phyloP scores from a whole-genome alignment of 192 early-diverging fungal genomes.

The Umbelopsis ramanniana region DNA sequence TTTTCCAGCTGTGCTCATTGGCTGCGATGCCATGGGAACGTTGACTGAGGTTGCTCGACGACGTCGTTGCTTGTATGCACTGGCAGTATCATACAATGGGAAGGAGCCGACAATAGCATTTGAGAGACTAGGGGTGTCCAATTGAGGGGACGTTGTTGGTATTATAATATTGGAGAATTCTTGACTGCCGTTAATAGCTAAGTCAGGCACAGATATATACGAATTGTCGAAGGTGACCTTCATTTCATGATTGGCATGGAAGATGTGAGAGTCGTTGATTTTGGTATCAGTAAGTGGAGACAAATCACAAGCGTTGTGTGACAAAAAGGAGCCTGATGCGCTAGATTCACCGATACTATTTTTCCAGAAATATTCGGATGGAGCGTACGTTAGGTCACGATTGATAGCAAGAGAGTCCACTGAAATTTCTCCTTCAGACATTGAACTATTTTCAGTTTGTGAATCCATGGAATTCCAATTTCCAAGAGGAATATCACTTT shows the following conservation, averaged over 20 bases:
- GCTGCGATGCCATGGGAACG: conserved; percentile 16
- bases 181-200: conserved; percentile 1
- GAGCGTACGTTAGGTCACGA: not conserved
- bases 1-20: conserved; percentile 20
- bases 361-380: not conserved
- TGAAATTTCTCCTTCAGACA: conserved; percentile 9
- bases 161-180: not conserved
- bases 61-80: conserved; percentile 75
- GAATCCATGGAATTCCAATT: conserved; percentile 9
- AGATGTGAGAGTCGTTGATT: not conserved
- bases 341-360: not conserved
- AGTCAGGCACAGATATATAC: not conserved
- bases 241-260: not conserved
- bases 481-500: not conserved
- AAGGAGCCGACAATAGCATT: conserved; percentile 56
- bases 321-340: not conserved
- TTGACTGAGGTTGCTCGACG: conserved; percentile 54
- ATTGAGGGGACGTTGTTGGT: not conserved
- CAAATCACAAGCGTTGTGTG: not conserved
- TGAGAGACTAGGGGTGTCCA: conserved; percentile 15
- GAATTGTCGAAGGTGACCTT: not conserved
- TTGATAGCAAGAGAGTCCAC: conserved; percentile 14
- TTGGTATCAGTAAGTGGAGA: not conserved
- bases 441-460: conserved; percentile 18
- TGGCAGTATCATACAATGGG: conserved; percentile 69